Conservation (phyloP, 176 grass and related monocot genomes). For the Phoenix dactylifera region DNA sequence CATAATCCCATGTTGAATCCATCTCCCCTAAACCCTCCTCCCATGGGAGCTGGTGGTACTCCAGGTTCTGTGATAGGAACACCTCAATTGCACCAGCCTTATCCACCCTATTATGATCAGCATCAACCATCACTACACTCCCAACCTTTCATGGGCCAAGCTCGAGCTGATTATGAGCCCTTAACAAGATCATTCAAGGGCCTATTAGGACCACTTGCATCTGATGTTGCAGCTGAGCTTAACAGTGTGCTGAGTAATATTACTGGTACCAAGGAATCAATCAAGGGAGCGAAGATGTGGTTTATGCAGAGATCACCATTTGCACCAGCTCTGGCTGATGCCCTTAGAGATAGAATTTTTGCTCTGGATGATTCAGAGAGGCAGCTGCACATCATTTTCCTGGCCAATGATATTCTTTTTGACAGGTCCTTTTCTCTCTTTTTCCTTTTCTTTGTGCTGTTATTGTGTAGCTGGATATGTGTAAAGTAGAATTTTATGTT, state of each 20-base stretch:
- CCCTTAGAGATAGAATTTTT: conserved; percentile 72
- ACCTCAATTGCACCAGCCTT: conserved; percentile 47
- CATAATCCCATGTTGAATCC: conserved; percentile 21
- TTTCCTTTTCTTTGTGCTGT: not conserved
- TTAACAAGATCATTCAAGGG: conserved; percentile 51
- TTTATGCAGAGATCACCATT: conserved; percentile 81
- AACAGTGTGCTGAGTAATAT: conserved; percentile 54
- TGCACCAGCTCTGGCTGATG: conserved; percentile 67
- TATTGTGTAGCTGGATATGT: not conserved
- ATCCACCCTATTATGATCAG: conserved; percentile 64
- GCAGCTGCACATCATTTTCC: conserved; percentile 89
- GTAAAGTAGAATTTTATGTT: too few species aligned
- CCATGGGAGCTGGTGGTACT: conserved; percentile 27
- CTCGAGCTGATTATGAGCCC: conserved; percentile 45
- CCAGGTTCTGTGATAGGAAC: conserved; percentile 27
- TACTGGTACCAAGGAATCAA: conserved; percentile 93
- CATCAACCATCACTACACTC: conserved; percentile 30
- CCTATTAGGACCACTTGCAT: conserved; percentile 52
- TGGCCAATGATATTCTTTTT: conserved; percentile 96
- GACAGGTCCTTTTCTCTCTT: conserved; percentile 42
- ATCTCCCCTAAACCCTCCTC: conserved; percentile 20
- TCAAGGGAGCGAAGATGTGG: conserved; percentile 90
- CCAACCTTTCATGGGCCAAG: conserved; percentile 40
- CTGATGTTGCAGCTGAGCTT: conserved; percentile 78
- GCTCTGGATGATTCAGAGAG: conserved; percentile 73